These are phyloP conservation scores for Apophysomyces variabilis DNA, from an alignment of 371 early-diverging fungal species.

Conservation along the genomic window DNA sequence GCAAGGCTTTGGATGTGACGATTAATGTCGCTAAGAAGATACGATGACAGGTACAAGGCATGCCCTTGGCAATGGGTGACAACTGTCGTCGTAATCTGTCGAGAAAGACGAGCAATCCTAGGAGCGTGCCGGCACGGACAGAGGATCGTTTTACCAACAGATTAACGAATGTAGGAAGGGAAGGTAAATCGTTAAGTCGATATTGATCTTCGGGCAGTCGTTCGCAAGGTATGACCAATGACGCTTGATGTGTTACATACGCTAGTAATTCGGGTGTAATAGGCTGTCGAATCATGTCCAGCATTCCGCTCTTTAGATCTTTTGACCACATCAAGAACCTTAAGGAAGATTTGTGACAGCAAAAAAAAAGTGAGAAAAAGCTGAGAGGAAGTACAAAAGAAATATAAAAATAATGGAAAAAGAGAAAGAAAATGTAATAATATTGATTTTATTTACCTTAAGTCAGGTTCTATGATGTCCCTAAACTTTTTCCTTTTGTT, in stretches of 20 bases:
- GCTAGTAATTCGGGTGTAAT: conserved; percentile 16
- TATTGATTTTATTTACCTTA: background rate
- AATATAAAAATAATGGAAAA: conserved; percentile 11
- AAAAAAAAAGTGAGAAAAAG: background rate
- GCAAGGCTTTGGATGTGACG: conserved; percentile 70
- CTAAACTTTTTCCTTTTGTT: conserved; percentile 3
- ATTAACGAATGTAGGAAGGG: background rate
- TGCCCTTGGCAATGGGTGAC: conserved; percentile 54
- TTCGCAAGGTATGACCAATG: conserved; percentile 25
- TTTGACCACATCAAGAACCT: conserved; percentile 17
- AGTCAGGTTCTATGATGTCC: conserved; percentile 8
- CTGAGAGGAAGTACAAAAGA: background rate
- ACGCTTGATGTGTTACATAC: conserved; percentile 29
- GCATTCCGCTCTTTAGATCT: conserved; percentile 14
- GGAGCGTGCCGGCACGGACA: conserved; percentile 11
- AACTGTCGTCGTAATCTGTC: conserved; percentile 58
- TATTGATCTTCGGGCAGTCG: background rate
- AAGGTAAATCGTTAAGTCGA: conserved; percentile 3
- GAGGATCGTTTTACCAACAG: conserved; percentile 1
- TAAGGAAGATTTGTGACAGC: too few relatives aligned
- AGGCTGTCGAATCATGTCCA: conserved; percentile 5
- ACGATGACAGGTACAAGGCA: conserved; percentile 78
- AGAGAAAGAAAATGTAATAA: background rate
- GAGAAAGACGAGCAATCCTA: conserved; percentile 47
- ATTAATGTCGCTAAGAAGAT: conserved; percentile 79